These are phyloP conservation scores for carrot (Daucus carota) DNA, from an alignment of 129 eudicot genomes.

Conservation along the genomic window DNA sequence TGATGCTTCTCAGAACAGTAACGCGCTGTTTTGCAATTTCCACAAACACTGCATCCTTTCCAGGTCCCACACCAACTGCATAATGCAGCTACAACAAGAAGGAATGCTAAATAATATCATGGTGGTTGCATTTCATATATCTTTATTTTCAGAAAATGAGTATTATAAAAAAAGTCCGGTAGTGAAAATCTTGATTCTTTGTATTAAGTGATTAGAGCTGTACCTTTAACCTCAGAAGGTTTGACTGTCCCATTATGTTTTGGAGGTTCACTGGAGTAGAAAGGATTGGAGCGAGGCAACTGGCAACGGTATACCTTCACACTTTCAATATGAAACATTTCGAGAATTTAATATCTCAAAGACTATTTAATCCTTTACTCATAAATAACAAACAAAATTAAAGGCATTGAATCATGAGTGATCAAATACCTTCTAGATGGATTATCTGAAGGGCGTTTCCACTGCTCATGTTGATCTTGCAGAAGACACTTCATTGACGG, in stretches of 20 bases:
- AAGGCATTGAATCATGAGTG: not conserved
- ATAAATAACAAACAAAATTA: no score
- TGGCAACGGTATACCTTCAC: constrained; percentile 88
- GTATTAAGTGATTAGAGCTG: not conserved
- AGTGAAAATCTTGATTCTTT: not conserved
- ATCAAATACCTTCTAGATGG: constrained; percentile 55
- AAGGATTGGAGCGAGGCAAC: constrained; percentile 52
- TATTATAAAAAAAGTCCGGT: not conserved
- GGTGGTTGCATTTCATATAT: not conserved
- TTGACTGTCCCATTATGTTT: constrained; percentile 48
- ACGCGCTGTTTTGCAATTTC: constrained; percentile 60
- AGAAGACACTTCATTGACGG: constrained; percentile 76
- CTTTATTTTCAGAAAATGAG: not conserved
- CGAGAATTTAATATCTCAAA: constrained; percentile 9
- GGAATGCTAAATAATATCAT: not conserved
- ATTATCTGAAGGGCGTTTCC: constrained; percentile 57
- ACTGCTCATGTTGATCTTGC: constrained; percentile 82
- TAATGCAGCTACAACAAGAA: constrained; percentile 51
- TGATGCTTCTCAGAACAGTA: constrained; percentile 84
- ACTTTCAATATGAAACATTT: constrained; percentile 23
- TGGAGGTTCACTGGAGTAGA: constrained; percentile 65
- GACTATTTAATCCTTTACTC: no score
- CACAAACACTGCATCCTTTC: constrained; percentile 86
- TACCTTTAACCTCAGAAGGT: constrained; percentile 58
- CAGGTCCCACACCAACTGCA: constrained; percentile 96